Evolutionary conservation across 805 yeast species (phyloP), one percentile per base, ranked within the genome.

Genomic region (Brettanomyces bruxellensis): DNA sequence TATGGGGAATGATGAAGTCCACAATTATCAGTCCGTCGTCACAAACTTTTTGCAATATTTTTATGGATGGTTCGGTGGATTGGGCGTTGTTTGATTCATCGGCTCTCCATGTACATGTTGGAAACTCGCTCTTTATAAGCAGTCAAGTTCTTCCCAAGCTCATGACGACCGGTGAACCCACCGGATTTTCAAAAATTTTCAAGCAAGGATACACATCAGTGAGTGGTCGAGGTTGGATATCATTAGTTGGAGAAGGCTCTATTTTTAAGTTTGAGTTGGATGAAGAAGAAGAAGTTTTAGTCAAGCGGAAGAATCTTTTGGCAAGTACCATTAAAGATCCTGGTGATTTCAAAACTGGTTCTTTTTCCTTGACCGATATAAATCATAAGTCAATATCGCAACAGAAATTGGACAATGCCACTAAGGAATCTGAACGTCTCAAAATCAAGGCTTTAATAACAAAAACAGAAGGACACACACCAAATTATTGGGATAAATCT

Each of bases 181-280:
- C 79, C 1, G 80, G 81, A 0, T 56, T 76, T 18, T 55, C 52
- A 49, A 51, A 54, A 22, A 66, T 67, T 62, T 49, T 50, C 34
- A 60, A 59, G 32, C 45, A 62, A 11, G 80, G 80, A 0, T 79
- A 71, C 54, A 64, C 71, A 0, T 61, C 75, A 35, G 51, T 78
- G 5, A 69, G 74, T 25, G 86, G 86, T 1, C 66, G 86, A 49
- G 86, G 86, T 0, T 72, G 69, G 44, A 69, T 69, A 2, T 78
- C 79, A 1, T 51, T 81, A 13, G 73, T 69, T 13, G 85, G 83
- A 1, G 63, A 66, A 24, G 85, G 86, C 0, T 68, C 75, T 11
- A 59, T 80, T 23, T 78, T 76, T 57, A 71, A 69, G 48, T 61
- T 78, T 13, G 64, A 64, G 32, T 57, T 80, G 24, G 62, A 54